phyloP scores from a whole-genome alignment of 805 yeast species.

The Candida piceae region DNA sequence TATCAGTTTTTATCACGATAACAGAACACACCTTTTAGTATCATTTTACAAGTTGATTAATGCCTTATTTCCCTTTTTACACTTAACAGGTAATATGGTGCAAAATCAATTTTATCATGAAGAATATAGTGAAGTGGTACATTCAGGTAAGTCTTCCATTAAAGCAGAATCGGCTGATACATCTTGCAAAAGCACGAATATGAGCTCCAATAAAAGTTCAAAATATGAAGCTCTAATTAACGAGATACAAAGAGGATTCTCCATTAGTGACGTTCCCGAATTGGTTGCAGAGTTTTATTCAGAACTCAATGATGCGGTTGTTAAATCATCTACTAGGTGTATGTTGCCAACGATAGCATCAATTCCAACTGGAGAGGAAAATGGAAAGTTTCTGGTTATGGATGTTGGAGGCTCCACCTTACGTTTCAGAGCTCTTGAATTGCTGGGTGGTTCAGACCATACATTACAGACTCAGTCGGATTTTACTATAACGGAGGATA shows the following conservation, averaged over 20 bases:
- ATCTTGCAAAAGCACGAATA: too few species aligned
- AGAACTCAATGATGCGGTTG: conserved; percentile 3
- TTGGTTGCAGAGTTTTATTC: not conserved
- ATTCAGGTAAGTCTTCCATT: too few species aligned
- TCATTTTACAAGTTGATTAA: too few species aligned
- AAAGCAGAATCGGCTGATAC: too few species aligned
- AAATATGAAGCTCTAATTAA: not conserved
- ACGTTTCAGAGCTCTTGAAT: conserved; percentile 30
- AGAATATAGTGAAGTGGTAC: too few species aligned
- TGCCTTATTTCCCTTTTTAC: too few species aligned
- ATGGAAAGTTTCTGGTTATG: conserved; percentile 34
- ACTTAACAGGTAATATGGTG: too few species aligned
- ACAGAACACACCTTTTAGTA: too few species aligned
- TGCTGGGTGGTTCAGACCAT: conserved; percentile 8
- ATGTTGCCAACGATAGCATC: conserved; percentile 5
- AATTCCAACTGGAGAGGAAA: conserved; percentile 12
- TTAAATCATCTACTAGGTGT: not conserved
- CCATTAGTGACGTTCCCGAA: not conserved
- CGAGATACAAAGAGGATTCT: not conserved
- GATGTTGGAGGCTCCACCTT: conserved; percentile 57
- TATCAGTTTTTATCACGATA: not conserved
- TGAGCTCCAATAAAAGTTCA: too few species aligned
- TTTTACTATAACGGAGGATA: conserved; percentile 35
- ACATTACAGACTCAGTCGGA: conserved; percentile 16
- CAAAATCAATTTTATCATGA: too few species aligned